These are phyloP conservation scores for Monilinia fructicola DNA, from an alignment of 2,329 filamentous ascomycete species.

Conservation along the genomic window DNA sequence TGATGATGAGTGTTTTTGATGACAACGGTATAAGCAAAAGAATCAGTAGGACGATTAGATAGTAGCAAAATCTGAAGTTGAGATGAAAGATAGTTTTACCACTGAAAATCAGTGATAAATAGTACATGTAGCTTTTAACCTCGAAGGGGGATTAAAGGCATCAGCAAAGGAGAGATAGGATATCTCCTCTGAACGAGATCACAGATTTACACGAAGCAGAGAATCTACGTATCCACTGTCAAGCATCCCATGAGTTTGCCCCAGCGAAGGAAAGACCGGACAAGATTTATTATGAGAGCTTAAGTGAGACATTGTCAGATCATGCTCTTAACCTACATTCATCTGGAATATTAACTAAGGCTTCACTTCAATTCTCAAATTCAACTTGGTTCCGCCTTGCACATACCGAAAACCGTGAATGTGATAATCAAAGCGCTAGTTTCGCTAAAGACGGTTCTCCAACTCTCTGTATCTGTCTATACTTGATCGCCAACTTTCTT, in stretches of 20 bases:
- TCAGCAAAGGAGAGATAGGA: no score
- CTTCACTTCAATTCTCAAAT: neutral
- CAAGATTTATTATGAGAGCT: neutral
- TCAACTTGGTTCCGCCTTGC: neutral
- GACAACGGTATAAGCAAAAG: no score
- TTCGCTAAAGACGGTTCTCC: neutral
- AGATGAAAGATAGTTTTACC: neutral
- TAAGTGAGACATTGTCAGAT: neutral
- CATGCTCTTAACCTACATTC: neutral
- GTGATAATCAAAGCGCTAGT: neutral
- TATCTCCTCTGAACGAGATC: no score
- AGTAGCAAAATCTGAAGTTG: neutral
- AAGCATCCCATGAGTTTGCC: no score
- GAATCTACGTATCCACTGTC: no score
- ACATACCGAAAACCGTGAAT: neutral
- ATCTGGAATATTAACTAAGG: neutral
- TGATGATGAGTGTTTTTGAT: no score
- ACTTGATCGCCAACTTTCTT: neutral
- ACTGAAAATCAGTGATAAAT: neutral
- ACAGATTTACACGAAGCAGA: no score
- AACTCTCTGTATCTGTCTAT: neutral
- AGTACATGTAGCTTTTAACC: no score
- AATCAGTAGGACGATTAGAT: no score
- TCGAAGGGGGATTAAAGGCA: no score
- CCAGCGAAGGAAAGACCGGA: fast-evolving